Evolutionary conservation across 768 basidiomycete species (phyloP), one percentile per base, ranked within the genome.

Genomic region (Artomyces pyxidatus): DNA sequence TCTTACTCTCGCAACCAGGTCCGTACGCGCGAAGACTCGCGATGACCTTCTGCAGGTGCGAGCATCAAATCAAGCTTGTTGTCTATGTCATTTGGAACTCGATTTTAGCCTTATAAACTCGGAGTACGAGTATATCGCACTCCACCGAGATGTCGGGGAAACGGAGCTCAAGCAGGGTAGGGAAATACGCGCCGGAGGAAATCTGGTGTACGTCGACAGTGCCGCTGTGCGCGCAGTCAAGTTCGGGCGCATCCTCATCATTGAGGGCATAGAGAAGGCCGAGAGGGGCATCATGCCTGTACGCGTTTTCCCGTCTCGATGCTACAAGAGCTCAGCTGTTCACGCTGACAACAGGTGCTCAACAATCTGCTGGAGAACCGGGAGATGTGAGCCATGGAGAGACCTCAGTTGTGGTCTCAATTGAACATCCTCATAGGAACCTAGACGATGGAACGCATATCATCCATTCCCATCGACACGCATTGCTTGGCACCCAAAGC

Each of bases 261-360:
- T 83, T 41, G 82, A 85, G 58, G 82, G 82, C 17, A 78, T 83
- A 59, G 82, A 85, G 60, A 83, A 83, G 62, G 81, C 81, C 6
- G 81, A 83, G 56, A 72, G 82, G 21, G 82, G 82, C 25, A 85
- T 83, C 23, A 83, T 83, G 81, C 82, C 82, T 14, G 78, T 80
- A 59, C 26, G 75, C 65, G 2, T 11, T 22, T 11, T 21, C 10
- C 16, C n/a, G 50, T 48, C 23, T 6, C 28, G 12, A 7, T n/a
- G 30, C 21, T n/a, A 39, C 12, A 25, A 22, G 10, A 6, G 6
- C 3, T 17, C 22, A 38, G 12, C 2, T 25, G 4, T 39, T 19
- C 19, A 27, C 37, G 10, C 10, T 25, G 0, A 19, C 4, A 16
- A 8, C 37, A 63, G 64, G 51, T 83, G 14, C 67, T 85, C 5